Evolutionary conservation across 495 filamentous ascomycete species (phyloP), one percentile per base, ranked within the genome.

Genomic region (Pyrenula aspistea): DNA sequence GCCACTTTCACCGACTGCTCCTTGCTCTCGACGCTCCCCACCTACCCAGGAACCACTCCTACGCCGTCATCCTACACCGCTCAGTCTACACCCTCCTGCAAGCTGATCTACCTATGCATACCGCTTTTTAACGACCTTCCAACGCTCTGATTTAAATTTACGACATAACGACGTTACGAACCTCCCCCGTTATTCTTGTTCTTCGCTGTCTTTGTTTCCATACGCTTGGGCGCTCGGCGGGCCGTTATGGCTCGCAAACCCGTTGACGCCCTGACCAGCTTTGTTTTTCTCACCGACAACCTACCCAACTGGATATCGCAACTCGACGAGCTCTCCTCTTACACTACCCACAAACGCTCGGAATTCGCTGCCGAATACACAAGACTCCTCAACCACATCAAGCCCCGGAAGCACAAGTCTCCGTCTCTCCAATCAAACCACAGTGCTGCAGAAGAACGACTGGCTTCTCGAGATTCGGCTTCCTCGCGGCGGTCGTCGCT

Each of bases 341-440:
- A 89, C 61, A 83, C 91, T 36, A 77, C 82, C 36, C 73, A 77
- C 58, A 86, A 83, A 68, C 84, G 89, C 66, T 67, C 77, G 48
- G 86, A 89, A 67, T 83, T 89, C 59, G 61, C 68, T 12, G 69
- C 71, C 51, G 73, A 72, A 3, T 75, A 67, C 61, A 67, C 67
- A 31, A 66, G 59, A 52, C 71, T 65, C 23, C 23, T 65, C 10
- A 55, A 56, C 22, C 57, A 51, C 51, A 23, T 42, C 58, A 42
- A 25, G 42, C 21, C 22, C 15, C 71, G 71, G 24, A 69, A 65
- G 22, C 68, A 67, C 23, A 69, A 68, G 56, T 71, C 73, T 54
- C 74, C 71, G 66, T 81, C 79, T 53, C 69, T 82, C 36, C 71
- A 71, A 25, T 71, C 72, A 55, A 57, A 70, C 24, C 58, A 70